These are phyloP conservation scores for Apiospora arundinis DNA, from an alignment of 2,329 filamentous ascomycete species.

Conservation along the genomic window DNA sequence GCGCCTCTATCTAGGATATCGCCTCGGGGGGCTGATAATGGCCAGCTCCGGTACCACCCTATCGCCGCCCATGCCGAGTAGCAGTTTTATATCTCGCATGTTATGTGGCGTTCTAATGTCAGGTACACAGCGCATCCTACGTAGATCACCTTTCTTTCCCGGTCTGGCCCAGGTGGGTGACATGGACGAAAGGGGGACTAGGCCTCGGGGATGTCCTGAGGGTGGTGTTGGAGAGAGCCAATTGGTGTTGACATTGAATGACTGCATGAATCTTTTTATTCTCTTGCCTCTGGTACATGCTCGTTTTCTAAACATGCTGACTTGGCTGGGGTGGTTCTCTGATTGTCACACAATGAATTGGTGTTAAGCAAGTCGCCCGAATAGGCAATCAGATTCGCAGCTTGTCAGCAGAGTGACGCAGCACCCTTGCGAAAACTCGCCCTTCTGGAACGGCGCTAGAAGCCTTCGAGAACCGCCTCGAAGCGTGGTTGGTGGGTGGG, in stretches of 20 bases:
- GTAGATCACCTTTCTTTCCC: constrained; percentile 8
- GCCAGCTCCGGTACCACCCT: neutral
- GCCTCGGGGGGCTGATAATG: neutral
- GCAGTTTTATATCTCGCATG: neutral
- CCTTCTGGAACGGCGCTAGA: constrained; percentile 17
- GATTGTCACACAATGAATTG: neutral
- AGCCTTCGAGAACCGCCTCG: neutral
- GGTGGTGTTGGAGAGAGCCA: constrained; percentile 2
- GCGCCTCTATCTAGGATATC: neutral
- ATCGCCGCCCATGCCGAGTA: neutral
- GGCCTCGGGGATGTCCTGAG: constrained; percentile 14
- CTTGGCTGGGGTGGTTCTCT: neutral
- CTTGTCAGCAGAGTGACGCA: constrained; percentile 6
- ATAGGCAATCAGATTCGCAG: neutral
- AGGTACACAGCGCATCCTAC: neutral
- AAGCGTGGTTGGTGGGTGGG: neutral
- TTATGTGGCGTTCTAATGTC: constrained; percentile 18
- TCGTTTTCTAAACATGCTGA: neutral
- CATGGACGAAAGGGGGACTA: neutral
- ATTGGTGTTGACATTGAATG: neutral
- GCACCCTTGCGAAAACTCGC: neutral
- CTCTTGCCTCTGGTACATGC: neutral
- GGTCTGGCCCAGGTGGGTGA: neutral
- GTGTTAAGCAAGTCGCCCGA: neutral
- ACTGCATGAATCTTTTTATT: neutral